Base-by-base conservation (phyloP, 257 asterid genomes). In the Plantago elongata region DNA sequence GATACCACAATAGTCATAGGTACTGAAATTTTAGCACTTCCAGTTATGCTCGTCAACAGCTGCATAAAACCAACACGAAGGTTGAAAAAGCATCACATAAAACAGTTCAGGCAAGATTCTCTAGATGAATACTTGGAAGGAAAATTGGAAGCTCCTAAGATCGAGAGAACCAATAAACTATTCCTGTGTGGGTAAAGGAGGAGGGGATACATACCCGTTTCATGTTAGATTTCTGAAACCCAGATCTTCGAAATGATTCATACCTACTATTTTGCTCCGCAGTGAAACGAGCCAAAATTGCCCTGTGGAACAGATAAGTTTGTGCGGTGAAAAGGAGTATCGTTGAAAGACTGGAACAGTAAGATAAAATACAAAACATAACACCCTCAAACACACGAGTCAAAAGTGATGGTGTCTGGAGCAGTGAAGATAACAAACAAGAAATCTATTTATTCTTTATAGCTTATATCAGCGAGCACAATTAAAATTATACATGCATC, bases 181-280 rank as follows among this genome's bases (percentile, higher is more conserved):
- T 17, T 48, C 3, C 14, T 0, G 17, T 54, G 59, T 13, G 51
- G 48, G 64, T 27, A 57, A 3, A 34, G 38, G 7, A 57, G 4
- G 29, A 65, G 63, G 56, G 60, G 63, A 60, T 62, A 62, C 74
- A 13, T 88, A 88, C 95, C 88, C 89, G 60, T 72, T 80, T 92
- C 95, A 88, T 86, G 83, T 79, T 84, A 59, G 95, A 59, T 69
- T 77, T 92, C 65, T 88, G 98, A 77, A 92, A 92, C 68, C 93
- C 95, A 40, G 97, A 84, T 77, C 98, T 80, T 69, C 97, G 74
- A 75, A 86, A 84, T 16, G 87, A 92, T 68, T 91, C 97, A 61
- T 91, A 88, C 69, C 98, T 79, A 75, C 87, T 87, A 95, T 87
- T 89, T 72, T 87, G 96, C 59, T 80, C 96, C 74, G 65, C 92